Evolutionary conservation across 208 protist genomes (phyloP), one percentile per base, ranked within the genome.

Genomic region (Wallacemonas sp.): DNA sequence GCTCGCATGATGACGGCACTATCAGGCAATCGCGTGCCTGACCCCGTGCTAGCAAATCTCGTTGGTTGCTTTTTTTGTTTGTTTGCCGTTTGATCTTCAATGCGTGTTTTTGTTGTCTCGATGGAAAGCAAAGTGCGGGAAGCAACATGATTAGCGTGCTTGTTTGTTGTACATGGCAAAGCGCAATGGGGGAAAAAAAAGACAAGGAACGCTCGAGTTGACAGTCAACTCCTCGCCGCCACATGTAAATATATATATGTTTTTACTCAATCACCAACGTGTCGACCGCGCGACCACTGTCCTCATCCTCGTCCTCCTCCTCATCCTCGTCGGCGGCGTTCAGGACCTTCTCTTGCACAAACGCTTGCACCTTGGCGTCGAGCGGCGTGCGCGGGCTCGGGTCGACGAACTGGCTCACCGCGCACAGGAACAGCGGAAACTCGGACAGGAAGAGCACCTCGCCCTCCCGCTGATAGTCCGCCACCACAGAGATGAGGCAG

Each of bases 381-480:
- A 94, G 74, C 28, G 87, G 74, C 29, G 70, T 63, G 39, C 69
- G 54, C 5, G 84, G 84, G 74, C 82, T 78, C 7, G 76, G 61
- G 10, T 82, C 36, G 33, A 66, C 59, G 59, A 83, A 91, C n/a
- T 41, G 45, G 10, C 78, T 33, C 25, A 94, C 22, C 26, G 82
- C 80, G 65, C 84, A 94, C 20, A 94, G 42, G 5, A 91, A 61
- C 29, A 85, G 81, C 23, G 83, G 46, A 66, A 81, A 94, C 70
- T 94, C 87, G 10, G 76, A 29, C 62, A 84, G 91, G 70, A 93
- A 93, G 7, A 93, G 18, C 22, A 77, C 70, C 4, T 65, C 75
- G 8, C 68, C 79, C 46, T 93, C 87, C 12, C 82, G 70, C 14
- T 50, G 48, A 1, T 22, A 18, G 57, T 93, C 87, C 7, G 65